These are phyloP conservation scores for Collariella sp. DNA, from an alignment of 495 filamentous ascomycete genomes.

Conservation along the genomic window DNA sequence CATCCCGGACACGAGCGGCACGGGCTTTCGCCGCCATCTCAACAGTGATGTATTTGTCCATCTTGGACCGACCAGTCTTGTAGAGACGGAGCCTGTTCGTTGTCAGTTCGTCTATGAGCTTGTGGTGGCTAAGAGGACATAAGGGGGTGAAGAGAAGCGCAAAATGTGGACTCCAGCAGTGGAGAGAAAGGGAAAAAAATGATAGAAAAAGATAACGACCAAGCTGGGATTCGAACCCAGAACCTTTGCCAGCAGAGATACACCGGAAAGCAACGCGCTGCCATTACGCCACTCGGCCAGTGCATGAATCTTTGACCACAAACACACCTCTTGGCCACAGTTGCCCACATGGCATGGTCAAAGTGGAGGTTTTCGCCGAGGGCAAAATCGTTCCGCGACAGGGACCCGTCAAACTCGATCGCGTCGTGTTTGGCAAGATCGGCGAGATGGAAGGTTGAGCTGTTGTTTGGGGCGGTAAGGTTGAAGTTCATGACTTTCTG, in stretches of 20 bases:
- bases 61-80: not conserved
- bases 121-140: too few species aligned
- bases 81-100: slow-evolving; percentile 16
- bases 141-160: too few species aligned
- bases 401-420: slow-evolving; percentile 27
- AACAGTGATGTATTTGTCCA: slow-evolving; percentile 20
- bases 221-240: too few species aligned
- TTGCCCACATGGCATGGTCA: slow-evolving; percentile 19
- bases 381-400: slow-evolving; percentile 21
- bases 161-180: too few species aligned
- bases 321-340: not conserved
- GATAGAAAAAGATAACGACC: too few species aligned
- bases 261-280: too few species aligned
- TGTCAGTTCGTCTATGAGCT: too few species aligned
- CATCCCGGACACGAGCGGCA: slow-evolving; percentile 14
- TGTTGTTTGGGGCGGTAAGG: slow-evolving; percentile 20
- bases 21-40: slow-evolving; percentile 21
- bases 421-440: slow-evolving; percentile 21
- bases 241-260: too few species aligned
- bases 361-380: slow-evolving; percentile 23
- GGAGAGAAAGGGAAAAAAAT: too few species aligned
- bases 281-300: too few species aligned
- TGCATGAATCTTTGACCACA: too few species aligned
- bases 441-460: slow-evolving; percentile 21
- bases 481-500: slow-evolving; percentile 17